A percentile compares a stretch with the other conserved stretches of the same genome.
Evolutionary conservation across 495 filamentous ascomycete genomes (phyloP).

Genomic region (Trichoderma erinaceum): DNA sequence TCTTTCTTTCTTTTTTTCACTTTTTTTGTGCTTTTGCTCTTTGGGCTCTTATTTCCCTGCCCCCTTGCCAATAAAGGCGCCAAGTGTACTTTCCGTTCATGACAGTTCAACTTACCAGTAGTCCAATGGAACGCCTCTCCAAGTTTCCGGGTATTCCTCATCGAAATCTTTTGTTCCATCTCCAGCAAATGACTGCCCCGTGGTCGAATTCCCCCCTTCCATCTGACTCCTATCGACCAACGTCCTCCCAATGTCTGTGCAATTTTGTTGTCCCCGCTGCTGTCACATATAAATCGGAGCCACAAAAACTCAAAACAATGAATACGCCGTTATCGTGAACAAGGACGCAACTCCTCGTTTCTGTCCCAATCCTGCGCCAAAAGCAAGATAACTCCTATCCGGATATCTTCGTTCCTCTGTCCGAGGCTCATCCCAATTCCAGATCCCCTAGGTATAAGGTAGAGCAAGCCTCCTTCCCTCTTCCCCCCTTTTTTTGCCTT

Average conservation of each 20-base stretch:
- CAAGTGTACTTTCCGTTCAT: neutral
- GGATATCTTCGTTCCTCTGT: slow-evolving; percentile 4
- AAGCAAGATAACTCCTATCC: slow-evolving; percentile 15
- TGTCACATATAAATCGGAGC: slow-evolving; percentile 8
- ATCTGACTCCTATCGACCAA: neutral
- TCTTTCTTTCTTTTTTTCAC: neutral
- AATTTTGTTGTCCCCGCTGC: slow-evolving; percentile 2
- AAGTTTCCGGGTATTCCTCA: neutral
- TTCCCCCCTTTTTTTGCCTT: slow-evolving; percentile 4
- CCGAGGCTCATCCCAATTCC: slow-evolving; percentile 12
- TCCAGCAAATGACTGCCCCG: neutral
- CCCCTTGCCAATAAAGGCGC: neutral
- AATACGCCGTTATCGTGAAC: slow-evolving; percentile 3
- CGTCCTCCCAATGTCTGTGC: neutral
- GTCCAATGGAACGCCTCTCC: slow-evolving; percentile 12
- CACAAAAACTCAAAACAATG: slow-evolving; percentile 6
- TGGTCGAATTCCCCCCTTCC: neutral
- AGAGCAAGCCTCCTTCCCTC: slow-evolving; percentile 7
- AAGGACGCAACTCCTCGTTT: slow-evolving; percentile 5
- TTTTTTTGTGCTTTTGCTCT: slow-evolving; percentile 3
- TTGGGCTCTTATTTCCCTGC: neutral
- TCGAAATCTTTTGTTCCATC: neutral
- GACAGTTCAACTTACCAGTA: neutral
- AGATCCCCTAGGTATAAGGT: slow-evolving; percentile 11
- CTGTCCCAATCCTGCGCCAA: slow-evolving; percentile 14